Evolutionary conservation across 208 protist genomes (phyloP).

Genomic region (Leptomonas pyrrhocoris): DNA sequence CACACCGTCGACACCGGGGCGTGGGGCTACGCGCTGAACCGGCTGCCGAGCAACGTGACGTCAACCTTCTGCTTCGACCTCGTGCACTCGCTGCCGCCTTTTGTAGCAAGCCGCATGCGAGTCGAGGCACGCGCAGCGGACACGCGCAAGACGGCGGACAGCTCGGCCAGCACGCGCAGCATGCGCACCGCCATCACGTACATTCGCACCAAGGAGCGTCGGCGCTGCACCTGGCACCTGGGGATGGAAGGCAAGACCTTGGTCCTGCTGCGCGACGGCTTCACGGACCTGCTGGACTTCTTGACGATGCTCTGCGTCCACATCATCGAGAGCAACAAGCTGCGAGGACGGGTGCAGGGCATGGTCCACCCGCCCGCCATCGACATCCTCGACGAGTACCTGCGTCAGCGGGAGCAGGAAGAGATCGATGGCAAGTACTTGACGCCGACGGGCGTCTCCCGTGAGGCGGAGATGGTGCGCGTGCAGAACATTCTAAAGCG

Average conservation of each 20-base stretch:
- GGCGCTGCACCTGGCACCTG: conserved; percentile 86
- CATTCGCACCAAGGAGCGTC: conserved; percentile 82
- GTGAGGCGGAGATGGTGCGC: conserved; percentile 50
- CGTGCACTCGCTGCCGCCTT: conserved; percentile 76
- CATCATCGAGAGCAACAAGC: conserved; percentile 91
- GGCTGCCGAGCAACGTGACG: conserved; percentile 77
- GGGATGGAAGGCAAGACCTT: conserved; percentile 89
- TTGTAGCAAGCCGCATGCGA: conserved; percentile 81
- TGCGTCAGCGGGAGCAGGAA: conserved; percentile 63
- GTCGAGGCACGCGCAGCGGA: conserved; percentile 68
- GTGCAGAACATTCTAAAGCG: conserved; percentile 56
- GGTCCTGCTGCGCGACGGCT: conserved; percentile 85
- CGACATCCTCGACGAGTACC: conserved; percentile 78
- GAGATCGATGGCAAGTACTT: conserved; percentile 29
- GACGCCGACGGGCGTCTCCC: conserved; percentile 21
- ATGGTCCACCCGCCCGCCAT: conserved; percentile 86
- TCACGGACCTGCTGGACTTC: conserved; percentile 90
- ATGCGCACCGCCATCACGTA: conserved; percentile 61
- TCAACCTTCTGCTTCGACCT: conserved; percentile 88
- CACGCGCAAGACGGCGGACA: conserved; percentile 48
- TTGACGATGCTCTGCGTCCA: conserved; percentile 89
- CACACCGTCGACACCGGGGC: conserved; percentile 80
- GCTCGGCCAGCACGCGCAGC: conserved; percentile 22
- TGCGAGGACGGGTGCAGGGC: conserved; percentile 78
- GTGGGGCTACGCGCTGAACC: conserved; percentile 86